Conservation (phyloP, 441 rosid genomes). For the Erodium texanum region DNA sequence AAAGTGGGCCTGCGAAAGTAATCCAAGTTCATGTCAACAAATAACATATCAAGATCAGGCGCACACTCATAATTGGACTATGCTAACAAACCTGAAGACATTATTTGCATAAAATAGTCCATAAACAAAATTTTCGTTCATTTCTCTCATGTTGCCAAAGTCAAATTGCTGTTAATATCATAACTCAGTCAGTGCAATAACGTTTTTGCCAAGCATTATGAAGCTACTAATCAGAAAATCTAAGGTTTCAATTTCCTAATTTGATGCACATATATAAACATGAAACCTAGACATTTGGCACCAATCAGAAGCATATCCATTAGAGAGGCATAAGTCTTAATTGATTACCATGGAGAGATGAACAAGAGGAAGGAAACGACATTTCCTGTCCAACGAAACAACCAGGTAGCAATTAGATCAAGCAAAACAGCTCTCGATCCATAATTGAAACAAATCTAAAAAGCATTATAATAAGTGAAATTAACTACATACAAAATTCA, state of each 20-base stretch:
- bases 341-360: constrained; percentile 30
- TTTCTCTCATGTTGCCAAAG: background rate
- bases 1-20: constrained; percentile 47
- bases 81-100: background rate
- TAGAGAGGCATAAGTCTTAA: background rate
- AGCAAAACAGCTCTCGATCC: background rate
- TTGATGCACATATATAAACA: background rate
- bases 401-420: background rate
- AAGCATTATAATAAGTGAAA: too few species aligned
- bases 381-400: constrained; percentile 24
- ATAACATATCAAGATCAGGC: too few species aligned
- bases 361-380: constrained; percentile 33
- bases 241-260: background rate
- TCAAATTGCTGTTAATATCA: background rate
- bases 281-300: background rate
- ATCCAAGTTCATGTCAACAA: background rate
- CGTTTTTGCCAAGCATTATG: background rate
- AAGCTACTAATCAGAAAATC: background rate
- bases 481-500: too few species aligned
- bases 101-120: background rate
- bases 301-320: background rate
- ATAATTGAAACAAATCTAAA: too few species aligned
- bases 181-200: background rate
- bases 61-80: background rate
- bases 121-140: background rate